Evolutionary conservation across 2,329 filamentous ascomycete genomes (phyloP), one percentile per base, ranked within the genome.

Genomic region (Monosporascus sp.): DNA sequence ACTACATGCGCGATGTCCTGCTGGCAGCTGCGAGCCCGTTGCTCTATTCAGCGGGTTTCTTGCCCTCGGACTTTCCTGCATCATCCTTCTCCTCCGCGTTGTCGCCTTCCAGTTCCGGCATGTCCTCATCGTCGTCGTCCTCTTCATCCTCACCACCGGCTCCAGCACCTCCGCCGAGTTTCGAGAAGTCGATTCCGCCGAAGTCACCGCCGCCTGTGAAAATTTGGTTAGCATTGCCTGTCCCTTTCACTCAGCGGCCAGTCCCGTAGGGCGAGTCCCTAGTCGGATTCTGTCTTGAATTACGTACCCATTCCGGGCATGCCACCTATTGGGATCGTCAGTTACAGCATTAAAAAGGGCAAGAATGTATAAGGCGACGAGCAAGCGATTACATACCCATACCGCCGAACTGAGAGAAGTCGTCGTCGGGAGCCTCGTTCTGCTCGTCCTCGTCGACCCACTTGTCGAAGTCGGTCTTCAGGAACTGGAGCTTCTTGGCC

Each of bases 401-500:
- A 60, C 83, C 83, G 54, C 80, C 83, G 63, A 83, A 85, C 70
- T 85, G 79, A 60, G 81, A 82, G 63, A 86, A 75, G 72, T 96
- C 92, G 53, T 96, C 91, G 60, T 95, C 90, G 48, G 83, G 78
- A 56, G 83, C 87, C 74, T 90, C 91, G 69, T 97, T 88, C 79
- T 99, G 94, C 83, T 99, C 94, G 70, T 99, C 92, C 83, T 97
- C 90, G 64, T 97, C 92, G 67, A 96, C 89, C 92, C 92, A 97
- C 88, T 96, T 97, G 79, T 97, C 92, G 66, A 99, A 99, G 77
- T 99, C 88, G 60, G 94, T 97, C 87, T 96, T 96, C 68, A 99
- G 76, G 83, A 91, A 99, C 77, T 97, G 94, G 52, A 89, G 77
- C 80, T 90, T 96, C 81, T 90, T 87, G 62, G 78, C 74, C 56